Base-by-base conservation (phyloP, 1,284 basidiomycete species). In the Heterobasidion occidentale region DNA sequence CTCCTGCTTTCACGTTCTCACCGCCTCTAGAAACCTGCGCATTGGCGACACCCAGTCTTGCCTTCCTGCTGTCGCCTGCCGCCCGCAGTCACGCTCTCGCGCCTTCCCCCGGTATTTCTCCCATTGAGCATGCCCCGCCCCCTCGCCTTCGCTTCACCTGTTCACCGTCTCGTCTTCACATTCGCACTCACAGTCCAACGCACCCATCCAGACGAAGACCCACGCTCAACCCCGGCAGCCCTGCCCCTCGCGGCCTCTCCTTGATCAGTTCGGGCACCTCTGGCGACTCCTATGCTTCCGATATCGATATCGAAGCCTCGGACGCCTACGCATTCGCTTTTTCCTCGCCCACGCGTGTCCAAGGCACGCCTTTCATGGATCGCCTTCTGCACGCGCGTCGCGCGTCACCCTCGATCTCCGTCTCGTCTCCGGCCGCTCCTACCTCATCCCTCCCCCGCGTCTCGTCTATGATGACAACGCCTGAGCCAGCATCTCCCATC, bases 401-500 rank as follows among this genome's bases (percentile, higher is more conserved):
- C 8, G 36, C 51, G 8, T 36, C 51, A 9, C n/a, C 20, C 51
- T 36, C 17, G 14, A 36, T 34, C 34, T 27, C 36, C 38, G 46
- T 34, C 1, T 56, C 60, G 48, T 61, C 61, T 45, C 61, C 61
- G 38, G 60, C 61, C 38, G 52, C 59, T 46, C 58, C 58, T 50
- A 53, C 53, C 15, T 55, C 58, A n/a, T 51, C 27, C 34, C 54
- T 54, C 33, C 46, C 47, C 45, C 53, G 44, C 35, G 19, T 56
- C 48, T 48, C 56, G 47, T 15, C 44, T 51, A 38, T 27, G 35
- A 11, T n/a, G 51, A 12, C 38, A 49, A 52, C 52, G 50, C 19
- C 61, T 47, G 47, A 38, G 19, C 19, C n/a, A 20, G 15, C 7
- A 7, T 54, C 34, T 34, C 15, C 36, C 56, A 52, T 17, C 60